Evolutionary conservation across 257 asterid genomes (phyloP), one percentile per base, ranked within the genome.

Genomic region (Fraxinus quadrangulata): DNA sequence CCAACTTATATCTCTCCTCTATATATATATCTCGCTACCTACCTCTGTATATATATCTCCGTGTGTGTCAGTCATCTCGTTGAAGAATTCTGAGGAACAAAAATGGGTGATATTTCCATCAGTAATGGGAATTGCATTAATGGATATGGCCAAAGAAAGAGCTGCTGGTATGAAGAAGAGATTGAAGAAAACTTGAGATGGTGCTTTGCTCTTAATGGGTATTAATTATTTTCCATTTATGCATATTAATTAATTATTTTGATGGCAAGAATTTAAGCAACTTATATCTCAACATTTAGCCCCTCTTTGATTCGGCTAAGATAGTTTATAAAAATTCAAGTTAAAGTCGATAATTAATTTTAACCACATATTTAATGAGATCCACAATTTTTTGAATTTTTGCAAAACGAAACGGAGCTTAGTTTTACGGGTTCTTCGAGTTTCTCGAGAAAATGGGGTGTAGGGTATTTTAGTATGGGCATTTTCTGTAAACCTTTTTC

Each of bases 111-210:
- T 70, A 82, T 94, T 82, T 89, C 93, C 49, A 80, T 85, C 28
- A 88, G 67, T 49, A 81, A 82, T 79, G 84, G 78, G 42, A 63
- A 82, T 66, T 81, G 85, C 34, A 63, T 72, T 28, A 77, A 69
- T 66, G 79, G 72, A 14, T 79, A 82, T 79, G 90, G 87, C 61
- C 96, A 87, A 72, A 94, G 98, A 76, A 94, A 94, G 90, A 89
- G 97, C 78, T 94, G 98, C 78, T 95, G 99, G 99, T 95, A 92
- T 76, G 99, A 95, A 83, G 99, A 95, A 83, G 99, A 95, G 81
- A 93, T 95, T 79, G 99, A 95, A 78, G 97, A 89, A 71, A 92
- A 95, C 70, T 82, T 95, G 86, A 87, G 97, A 77, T 95, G 99
- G 99, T 92, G 97, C 74, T 95, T 95, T 81, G 99, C 99, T 30